Evolutionary conservation across 2,329 filamentous ascomycete species (phyloP), one percentile per base, ranked within the genome.

Genomic region (Camillea tinctor): DNA sequence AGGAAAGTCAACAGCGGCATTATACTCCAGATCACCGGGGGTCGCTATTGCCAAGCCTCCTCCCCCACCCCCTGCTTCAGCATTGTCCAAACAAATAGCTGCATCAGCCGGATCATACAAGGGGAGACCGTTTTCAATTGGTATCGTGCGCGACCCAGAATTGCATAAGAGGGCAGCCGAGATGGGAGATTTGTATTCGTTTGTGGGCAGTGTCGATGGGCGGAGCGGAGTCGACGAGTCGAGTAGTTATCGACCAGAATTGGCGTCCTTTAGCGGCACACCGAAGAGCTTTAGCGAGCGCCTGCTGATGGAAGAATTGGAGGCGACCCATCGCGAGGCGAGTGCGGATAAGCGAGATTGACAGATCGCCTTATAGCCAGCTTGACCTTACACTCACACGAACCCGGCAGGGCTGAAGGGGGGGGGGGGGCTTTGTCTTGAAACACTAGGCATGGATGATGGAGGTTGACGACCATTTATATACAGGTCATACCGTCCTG

Each of bases 171-270:
- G 77, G 64, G 81, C 81, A 2, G 78, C 76, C 11, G 77, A 78
- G 11, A 71, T 84, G 55, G 81, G 81, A 44, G 75, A 80, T 19
- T 72, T 84, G 52, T 78, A 75, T 61, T 78, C 76, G 21, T 84
- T 84, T 68, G 80, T 85, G 8, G 83, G 82, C 1, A 82, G 82
- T 51, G 69, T 85, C 15, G 80, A 83, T 62, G 81, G 80, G n/a
- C 75, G 77, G 59, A 81, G 76, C 57, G 80, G 80, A 11, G 75
- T 82, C 61, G 81, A 82, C 57, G 78, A 81, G 52, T 69, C 78
- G 50, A 79, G 71, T 56, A 80, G 78, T 63, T 81, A 79, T 61
- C 77, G 76, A 30, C 75, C 76, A 15, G 74, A 75, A 23, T 63
- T 72, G 48, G 66, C 58, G n/a, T 73, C 71, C 44, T 79, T 79